Base-by-base conservation (phyloP, 495 filamentous ascomycete species). In the Penicillium pancosmium region DNA sequence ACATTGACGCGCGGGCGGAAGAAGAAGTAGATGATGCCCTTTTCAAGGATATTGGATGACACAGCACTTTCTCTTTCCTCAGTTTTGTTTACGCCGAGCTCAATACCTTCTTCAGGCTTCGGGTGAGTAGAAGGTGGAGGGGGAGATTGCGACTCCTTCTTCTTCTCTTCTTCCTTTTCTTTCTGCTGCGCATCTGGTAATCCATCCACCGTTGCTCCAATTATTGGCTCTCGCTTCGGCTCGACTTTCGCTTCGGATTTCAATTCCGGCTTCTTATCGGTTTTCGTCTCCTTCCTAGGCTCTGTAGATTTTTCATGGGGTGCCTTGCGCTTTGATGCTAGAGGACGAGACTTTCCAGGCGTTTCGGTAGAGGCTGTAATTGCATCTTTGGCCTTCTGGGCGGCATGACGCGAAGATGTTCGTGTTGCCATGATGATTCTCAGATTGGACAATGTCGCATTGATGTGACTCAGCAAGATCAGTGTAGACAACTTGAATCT, bases 1-100 rank as follows among this genome's bases (percentile, higher is more conserved):
- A 90, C 80, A 54, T 82, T 83, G 52, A 96, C 91, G 23, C 91
- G 86, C 10, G 84, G 84, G 43, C 92, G 87, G 68, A 87, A 88
- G 78, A 97, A 96, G 82, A 97, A 96, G 78, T 96, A 97, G 61
- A 98, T 90, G 61, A 96, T 82, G 3, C 93, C 93, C 63, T 96
- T 97, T 66, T 98, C 93, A 11, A 96, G 78, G 27, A 94, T 85
- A 54, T 77, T 91, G n/a, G 89, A 87, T 0, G 92, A 84, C 6
- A 86, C 77, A 2, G 63, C 73, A 54, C 80, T 76, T 65, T 83
- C 86, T 62, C 80, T 80, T 63, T 80, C 65, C 18, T 77, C 62
- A 5, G 78, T 77, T 36, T 67, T 72, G 52, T 59, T 71, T 13
- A 78, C 60, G 0, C 71, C 68, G 21, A 57, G 44, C 21, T 73